A percentile compares a stretch with the other conserved stretches of the same genome.
These are phyloP conservation scores for Suillus clintonianus DNA, from an alignment of 768 basidiomycete genomes.

Conservation along the genomic window DNA sequence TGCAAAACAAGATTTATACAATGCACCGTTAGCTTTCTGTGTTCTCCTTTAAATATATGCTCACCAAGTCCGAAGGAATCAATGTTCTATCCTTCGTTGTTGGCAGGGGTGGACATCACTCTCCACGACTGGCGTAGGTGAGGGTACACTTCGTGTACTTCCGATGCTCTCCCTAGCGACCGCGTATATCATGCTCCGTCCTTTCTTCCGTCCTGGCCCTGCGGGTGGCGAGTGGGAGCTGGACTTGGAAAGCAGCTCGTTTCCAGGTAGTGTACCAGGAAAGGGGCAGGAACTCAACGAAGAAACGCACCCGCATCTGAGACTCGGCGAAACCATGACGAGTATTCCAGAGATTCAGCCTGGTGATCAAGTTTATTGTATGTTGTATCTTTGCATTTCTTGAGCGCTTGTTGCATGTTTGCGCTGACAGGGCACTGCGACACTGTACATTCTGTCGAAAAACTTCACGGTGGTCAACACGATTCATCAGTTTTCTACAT, in stretches of 20 bases:
- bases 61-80: slow-evolving; percentile 38
- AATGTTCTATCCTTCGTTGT: slow-evolving; percentile 56
- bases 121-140: slow-evolving; percentile 53
- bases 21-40: slow-evolving; percentile 47
- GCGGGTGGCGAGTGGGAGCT: slow-evolving; percentile 51
- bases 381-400: slow-evolving; percentile 8
- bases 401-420: background rate
- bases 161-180: slow-evolving; percentile 56
- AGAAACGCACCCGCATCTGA: slow-evolving; percentile 63
- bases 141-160: slow-evolving; percentile 67
- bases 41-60: slow-evolving; percentile 9
- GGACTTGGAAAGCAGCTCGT: slow-evolving; percentile 50
- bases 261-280: slow-evolving; percentile 57
- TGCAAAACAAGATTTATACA: slow-evolving; percentile 63
- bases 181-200: slow-evolving; percentile 64
- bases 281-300: slow-evolving; percentile 58
- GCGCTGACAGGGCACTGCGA: slow-evolving; percentile 51
- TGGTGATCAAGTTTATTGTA: slow-evolving; percentile 66
- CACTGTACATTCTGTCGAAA: slow-evolving; percentile 56
- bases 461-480: slow-evolving; percentile 42
- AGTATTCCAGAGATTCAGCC: slow-evolving; percentile 59
- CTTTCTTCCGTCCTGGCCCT: slow-evolving; percentile 56
- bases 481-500: slow-evolving; percentile 63
- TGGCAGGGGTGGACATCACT: slow-evolving; percentile 62
- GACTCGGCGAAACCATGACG: slow-evolving; percentile 55